phyloP scores from a whole-genome alignment of 2,329 filamentous ascomycete species.

The Fusarium sp. region DNA sequence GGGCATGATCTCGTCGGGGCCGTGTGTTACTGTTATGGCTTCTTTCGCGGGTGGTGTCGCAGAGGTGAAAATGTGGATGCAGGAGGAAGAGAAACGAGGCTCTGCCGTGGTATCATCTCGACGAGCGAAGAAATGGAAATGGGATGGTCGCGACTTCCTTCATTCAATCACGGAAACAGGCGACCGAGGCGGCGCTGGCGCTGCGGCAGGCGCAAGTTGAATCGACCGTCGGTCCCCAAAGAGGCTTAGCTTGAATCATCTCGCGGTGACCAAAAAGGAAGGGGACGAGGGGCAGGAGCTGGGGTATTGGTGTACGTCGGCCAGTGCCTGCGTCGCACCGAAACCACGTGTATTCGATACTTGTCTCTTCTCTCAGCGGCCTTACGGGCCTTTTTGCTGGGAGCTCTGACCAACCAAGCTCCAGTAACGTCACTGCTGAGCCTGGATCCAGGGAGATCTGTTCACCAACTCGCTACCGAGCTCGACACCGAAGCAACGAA shows the following conservation, averaged over 20 bases:
- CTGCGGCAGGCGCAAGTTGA: constrained; percentile 29
- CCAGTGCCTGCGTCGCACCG: constrained; percentile 17
- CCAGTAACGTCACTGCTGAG: constrained; percentile 18
- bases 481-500: constrained; percentile 19
- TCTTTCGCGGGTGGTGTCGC: constrained; percentile 16
- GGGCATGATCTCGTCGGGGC: constrained; percentile 27
- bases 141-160: constrained; percentile 39
- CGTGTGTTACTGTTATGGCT: background rate
- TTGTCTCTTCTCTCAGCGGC: background rate
- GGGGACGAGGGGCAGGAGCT: constrained; percentile 17
- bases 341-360: constrained; percentile 37
- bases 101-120: constrained; percentile 35
- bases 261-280: constrained; percentile 39
- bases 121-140: constrained; percentile 14
- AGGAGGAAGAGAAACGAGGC: constrained; percentile 10
- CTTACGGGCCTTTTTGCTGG: background rate
- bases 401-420: constrained; percentile 23
- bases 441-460: constrained; percentile 7
- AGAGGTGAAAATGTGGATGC: constrained; percentile 18
- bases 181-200: constrained; percentile 21
- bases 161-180: constrained; percentile 34
- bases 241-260: constrained; percentile 44
- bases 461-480: constrained; percentile 22
- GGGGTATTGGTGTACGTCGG: constrained; percentile 25
- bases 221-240: constrained; percentile 50